These are phyloP conservation scores for Sugiyamaella mastotermitis DNA, from an alignment of 805 yeast species.

Conservation along the genomic window DNA sequence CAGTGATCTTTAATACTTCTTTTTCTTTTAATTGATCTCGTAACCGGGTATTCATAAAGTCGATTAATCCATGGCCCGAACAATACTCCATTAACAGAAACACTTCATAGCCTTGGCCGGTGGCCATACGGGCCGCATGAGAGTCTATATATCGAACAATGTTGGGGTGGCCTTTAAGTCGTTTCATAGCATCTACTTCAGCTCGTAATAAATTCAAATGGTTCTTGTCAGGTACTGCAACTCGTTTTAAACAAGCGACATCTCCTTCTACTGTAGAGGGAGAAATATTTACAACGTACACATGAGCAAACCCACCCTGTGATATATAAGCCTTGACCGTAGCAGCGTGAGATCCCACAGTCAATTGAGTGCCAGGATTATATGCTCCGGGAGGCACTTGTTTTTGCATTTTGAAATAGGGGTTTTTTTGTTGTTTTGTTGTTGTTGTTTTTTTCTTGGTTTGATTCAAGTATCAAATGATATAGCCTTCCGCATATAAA, in stretches of 20 bases:
- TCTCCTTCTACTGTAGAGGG: conserved; percentile 51
- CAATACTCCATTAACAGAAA: conserved; percentile 90
- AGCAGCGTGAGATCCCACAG: conserved; percentile 81
- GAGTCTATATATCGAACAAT: conserved; percentile 92
- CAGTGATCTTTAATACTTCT: conserved; percentile 79
- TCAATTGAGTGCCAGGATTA: conserved; percentile 66
- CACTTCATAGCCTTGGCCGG: conserved; percentile 62
- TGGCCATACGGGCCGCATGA: conserved; percentile 72
- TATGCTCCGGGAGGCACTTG: conserved; percentile 55
- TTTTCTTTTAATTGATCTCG: conserved; percentile 68
- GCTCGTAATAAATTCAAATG: conserved; percentile 78
- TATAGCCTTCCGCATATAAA: too few relatives aligned
- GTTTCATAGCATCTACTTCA: conserved; percentile 96
- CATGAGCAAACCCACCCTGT: conserved; percentile 93
- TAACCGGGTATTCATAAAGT: conserved; percentile 82
- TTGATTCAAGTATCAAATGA: too few relatives aligned
- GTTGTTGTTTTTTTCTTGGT: too few relatives aligned
- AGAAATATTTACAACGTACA: conserved; percentile 68
- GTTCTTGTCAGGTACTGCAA: conserved; percentile 88
- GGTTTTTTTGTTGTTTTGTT: too few relatives aligned
- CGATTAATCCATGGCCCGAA: conserved; percentile 73
- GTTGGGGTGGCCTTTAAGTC: conserved; percentile 68
- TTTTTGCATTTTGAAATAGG: conserved; percentile 6
- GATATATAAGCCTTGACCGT: conserved; percentile 65
- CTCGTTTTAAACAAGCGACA: conserved; percentile 83